Evolutionary conservation across 176 grass and related monocot species (phyloP), one percentile per base, ranked within the genome.

Genomic region (Cocos nucifera): DNA sequence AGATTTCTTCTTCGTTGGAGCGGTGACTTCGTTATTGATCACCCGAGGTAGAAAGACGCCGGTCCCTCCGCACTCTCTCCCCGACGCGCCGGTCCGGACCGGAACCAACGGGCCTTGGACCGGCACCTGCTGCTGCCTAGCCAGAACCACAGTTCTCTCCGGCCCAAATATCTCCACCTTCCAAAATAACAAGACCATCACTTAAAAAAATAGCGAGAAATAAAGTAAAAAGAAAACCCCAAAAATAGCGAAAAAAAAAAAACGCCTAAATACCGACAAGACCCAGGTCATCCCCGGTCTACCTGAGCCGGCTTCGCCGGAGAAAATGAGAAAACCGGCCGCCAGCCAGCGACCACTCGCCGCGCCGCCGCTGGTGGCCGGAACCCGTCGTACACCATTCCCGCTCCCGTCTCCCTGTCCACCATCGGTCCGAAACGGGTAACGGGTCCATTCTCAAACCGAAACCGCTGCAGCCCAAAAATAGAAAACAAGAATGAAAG

Each of bases 1-100:
- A 17, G 57, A 15, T 39, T 65, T 54, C 1, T 52, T 18, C 16
- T 59, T 7, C 4, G 22, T 44, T 14, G 35, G 35, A 44, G 9
- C 35, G 10, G 9, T 4, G 54, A 39, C 22, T 29, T 65, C 25
- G 66, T 79, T 59, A 19, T 17, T 15, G 22, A 58, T 27, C 17
- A 62, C 60, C 28, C 60, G 60, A 5, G 60, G 60, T 44, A 62
- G 60, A 44, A 62, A 62, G 29, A 62, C 60, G 60, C 60, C 60
- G n/a, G 60, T 62, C 28, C 60, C 59, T 20, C 60, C 60, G 30
- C 17, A 19, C 16, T 19, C 60, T 12, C 60, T 19, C n/a, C 60
- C 60, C 17, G 30, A n/a, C 32, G 6, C 26, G 9, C 35, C 35
- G 35, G 35, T 44, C 35, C 35, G 35, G 35, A 44, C 35, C 35